A percentile compares a stretch with the other conserved stretches of the same genome.
These are phyloP conservation scores for Parmelia sp. DNA, from an alignment of 495 filamentous ascomycete genomes.

Conservation along the genomic window DNA sequence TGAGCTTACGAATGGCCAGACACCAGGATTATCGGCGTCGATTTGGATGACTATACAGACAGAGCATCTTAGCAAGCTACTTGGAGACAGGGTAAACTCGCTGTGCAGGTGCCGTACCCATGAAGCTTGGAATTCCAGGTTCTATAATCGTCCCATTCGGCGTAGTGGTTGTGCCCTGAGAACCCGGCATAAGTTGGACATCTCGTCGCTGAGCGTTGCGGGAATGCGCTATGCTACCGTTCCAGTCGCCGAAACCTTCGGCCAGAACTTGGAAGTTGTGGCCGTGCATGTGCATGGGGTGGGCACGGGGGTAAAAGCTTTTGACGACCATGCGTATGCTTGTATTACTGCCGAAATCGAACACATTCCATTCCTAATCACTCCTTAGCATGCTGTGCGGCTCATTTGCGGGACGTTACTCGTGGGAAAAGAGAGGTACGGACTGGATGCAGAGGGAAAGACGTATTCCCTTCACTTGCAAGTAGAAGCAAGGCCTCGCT, in stretches of 20 bases:
- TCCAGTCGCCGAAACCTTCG: conserved; percentile 25
- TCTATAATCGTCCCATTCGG: too few relatives aligned
- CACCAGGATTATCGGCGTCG: conserved; percentile 28
- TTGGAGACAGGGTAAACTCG: too few relatives aligned
- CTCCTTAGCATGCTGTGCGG: too few relatives aligned
- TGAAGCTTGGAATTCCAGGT: conserved; percentile 2
- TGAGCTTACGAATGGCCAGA: conserved; percentile 12
- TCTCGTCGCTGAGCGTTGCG: conserved; percentile 48
- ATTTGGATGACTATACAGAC: conserved; percentile 44
- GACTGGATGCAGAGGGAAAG: background rate
- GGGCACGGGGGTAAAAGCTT: conserved; percentile 9
- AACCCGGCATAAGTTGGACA: conserved; percentile 40
- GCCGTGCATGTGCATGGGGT: conserved; percentile 38
- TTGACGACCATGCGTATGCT: background rate
- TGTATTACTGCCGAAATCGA: conserved; percentile 4
- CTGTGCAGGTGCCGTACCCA: conserved; percentile 25
- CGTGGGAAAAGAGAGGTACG: too few relatives aligned
- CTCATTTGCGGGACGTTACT: too few relatives aligned
- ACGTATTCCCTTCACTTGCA: background rate
- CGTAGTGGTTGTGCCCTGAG: too few relatives aligned
- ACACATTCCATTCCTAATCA: background rate
- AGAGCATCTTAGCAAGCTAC: too few relatives aligned
- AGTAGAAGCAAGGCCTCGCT: background rate
- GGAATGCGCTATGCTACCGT: conserved; percentile 32
- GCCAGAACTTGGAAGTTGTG: conserved; percentile 35